Percentiles rank a stretch among this genome's conserved stretches.
These are phyloP conservation scores for Yarrowia osloensis DNA, from an alignment of 805 yeast species.

Conservation along the genomic window DNA sequence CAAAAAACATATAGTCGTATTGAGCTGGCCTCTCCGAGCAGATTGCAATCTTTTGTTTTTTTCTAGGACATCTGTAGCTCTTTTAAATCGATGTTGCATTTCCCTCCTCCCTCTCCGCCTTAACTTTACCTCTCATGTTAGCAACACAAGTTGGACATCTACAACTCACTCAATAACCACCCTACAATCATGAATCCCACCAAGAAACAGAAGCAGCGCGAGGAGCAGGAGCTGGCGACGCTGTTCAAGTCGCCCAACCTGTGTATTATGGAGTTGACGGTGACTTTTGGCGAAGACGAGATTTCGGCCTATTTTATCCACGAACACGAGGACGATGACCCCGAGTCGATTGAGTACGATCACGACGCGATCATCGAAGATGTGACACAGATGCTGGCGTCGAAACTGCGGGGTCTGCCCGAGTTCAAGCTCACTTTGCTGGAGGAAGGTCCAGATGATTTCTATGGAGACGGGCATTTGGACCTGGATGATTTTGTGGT, in stretches of 20 bases:
- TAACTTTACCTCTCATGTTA: too few species aligned
- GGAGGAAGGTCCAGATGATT: constrained; percentile 14
- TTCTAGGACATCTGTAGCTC: too few species aligned
- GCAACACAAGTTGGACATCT: too few species aligned
- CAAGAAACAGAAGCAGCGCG: constrained; percentile 11
- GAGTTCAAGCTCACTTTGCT: not conserved
- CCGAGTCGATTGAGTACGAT: constrained; percentile 9
- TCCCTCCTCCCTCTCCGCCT: too few species aligned
- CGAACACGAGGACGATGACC: constrained; percentile 12
- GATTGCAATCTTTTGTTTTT: too few species aligned
- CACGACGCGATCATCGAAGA: constrained; percentile 23
- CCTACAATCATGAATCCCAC: not conserved
- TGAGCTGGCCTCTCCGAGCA: too few species aligned
- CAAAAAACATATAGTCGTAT: too few species aligned
- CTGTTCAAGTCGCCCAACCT: constrained; percentile 18
- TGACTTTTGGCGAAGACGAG: constrained; percentile 7
- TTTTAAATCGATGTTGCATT: too few species aligned
- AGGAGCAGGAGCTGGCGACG: constrained; percentile 24
- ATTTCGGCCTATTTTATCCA: constrained; percentile 17
- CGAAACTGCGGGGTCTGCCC: not conserved
- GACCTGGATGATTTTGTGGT: not conserved
- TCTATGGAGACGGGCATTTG: not conserved
- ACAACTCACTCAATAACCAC: not conserved
- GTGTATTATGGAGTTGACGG: constrained; percentile 24
- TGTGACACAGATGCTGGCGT: constrained; percentile 16